Percentiles rank a stretch among this genome's conserved stretches.
Conservation (phyloP, 805 yeast genomes). For the Spathaspora hagerdaliae region DNA sequence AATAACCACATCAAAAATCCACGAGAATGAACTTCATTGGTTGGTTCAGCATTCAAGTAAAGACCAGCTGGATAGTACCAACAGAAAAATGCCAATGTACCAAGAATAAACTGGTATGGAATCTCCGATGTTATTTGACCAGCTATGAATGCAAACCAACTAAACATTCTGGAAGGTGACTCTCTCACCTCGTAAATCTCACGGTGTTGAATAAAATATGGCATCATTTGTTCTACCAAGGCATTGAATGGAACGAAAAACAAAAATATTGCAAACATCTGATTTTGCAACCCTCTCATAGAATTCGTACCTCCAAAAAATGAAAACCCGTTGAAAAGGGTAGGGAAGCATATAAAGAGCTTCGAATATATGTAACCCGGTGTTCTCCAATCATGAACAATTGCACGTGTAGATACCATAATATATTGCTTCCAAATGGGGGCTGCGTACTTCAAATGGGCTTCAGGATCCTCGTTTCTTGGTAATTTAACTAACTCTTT, state of each 20-base stretch:
- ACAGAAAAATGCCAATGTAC: conserved; percentile 34
- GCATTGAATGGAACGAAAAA: conserved; percentile 28
- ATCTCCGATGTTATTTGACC: conserved; percentile 42
- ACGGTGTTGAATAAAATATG: conserved; percentile 35
- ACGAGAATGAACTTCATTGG: conserved; percentile 31
- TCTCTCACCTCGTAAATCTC: conserved; percentile 40
- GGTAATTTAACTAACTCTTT: conserved; percentile 34
- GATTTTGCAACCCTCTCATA: conserved; percentile 58
- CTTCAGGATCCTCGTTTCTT: conserved; percentile 8
- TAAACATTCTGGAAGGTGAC: conserved; percentile 38
- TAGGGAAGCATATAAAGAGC: conserved; percentile 48
- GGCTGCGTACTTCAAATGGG: conserved; percentile 25
- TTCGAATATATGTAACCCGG: conserved; percentile 63
- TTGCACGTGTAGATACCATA: conserved; percentile 19
- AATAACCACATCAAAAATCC: conserved; percentile 36
- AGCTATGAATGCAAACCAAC: conserved; percentile 37
- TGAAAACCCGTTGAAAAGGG: conserved; percentile 69
- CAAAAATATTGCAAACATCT: conserved; percentile 44
- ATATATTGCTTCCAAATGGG: conserved; percentile 23
- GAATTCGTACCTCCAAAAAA: conserved; percentile 59
- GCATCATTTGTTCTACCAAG: conserved; percentile 31
- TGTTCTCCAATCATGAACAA: conserved; percentile 46
- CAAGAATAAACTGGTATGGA: conserved; percentile 42
- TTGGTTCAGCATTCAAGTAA: conserved; percentile 49
- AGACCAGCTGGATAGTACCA: conserved; percentile 60